phyloP scores from a whole-genome alignment of 306 rosid genomes.

The Fagus crenata region DNA sequence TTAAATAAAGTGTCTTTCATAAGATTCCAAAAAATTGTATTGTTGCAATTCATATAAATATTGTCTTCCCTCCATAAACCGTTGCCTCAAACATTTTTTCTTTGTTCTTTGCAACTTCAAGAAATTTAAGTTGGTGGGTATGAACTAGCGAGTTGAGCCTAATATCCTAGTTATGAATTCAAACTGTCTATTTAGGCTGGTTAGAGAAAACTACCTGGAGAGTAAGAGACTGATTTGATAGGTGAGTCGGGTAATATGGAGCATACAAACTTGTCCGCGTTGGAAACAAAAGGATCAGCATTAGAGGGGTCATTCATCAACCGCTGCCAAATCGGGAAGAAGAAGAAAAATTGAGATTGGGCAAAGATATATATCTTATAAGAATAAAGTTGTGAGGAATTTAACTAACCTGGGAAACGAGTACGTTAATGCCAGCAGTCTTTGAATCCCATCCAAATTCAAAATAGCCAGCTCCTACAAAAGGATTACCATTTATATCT shows the following conservation, averaged over 20 bases:
- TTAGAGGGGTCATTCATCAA: conserved; percentile 27
- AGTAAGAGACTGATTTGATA: conserved; percentile 27
- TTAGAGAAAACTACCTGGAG: conserved; percentile 36
- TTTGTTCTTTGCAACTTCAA: background rate
- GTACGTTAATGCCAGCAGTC: conserved; percentile 52
- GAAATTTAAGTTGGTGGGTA: background rate
- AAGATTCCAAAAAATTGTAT: too few relatives aligned
- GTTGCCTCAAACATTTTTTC: too few relatives aligned
- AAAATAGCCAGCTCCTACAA: conserved; percentile 1
- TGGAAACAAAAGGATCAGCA: conserved; percentile 24
- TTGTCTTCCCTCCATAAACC: too few relatives aligned
- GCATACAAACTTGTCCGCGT: conserved; percentile 45
- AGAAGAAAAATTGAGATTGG: background rate
- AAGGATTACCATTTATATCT: background rate
- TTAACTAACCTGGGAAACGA: conserved; percentile 40
- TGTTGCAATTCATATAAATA: too few relatives aligned
- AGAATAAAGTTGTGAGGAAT: background rate
- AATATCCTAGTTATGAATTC: background rate
- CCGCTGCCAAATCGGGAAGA: conserved; percentile 28
- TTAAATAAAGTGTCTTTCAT: too few relatives aligned
- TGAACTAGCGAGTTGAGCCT: too few relatives aligned
- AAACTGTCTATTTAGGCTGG: background rate
- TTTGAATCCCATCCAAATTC: conserved; percentile 60
- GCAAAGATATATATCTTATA: background rate
- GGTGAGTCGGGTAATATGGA: conserved; percentile 47